phyloP scores from a whole-genome alignment of 2,329 filamentous ascomycete genomes.

The Trichoderma arundinaceum region DNA sequence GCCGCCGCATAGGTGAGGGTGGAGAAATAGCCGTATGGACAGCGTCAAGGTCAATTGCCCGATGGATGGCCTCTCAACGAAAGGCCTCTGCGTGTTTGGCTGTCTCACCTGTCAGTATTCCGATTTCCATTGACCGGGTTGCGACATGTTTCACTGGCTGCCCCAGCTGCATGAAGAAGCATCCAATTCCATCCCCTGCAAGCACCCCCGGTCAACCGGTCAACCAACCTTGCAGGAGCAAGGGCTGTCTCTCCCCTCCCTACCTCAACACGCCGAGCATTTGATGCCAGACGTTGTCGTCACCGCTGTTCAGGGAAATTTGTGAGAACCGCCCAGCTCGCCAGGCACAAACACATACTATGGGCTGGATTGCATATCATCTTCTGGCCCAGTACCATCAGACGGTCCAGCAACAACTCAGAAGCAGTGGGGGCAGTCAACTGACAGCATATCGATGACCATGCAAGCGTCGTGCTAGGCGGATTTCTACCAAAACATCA shows the following conservation, averaged over 20 bases:
- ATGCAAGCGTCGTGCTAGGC: background rate
- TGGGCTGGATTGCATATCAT: conserved; percentile 12
- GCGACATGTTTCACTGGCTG: conserved; percentile 28
- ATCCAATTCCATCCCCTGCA: conserved; percentile 29
- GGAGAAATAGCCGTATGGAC: conserved; percentile 13
- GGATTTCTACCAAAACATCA: background rate
- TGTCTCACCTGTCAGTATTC: conserved; percentile 20
- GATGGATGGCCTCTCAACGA: conserved; percentile 10
- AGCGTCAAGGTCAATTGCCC: conserved; percentile 16
- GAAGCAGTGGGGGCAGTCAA: conserved; percentile 9
- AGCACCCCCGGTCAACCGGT: conserved; percentile 25
- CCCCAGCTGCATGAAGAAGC: conserved; percentile 25
- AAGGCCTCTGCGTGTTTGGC: background rate
- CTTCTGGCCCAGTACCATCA: conserved; percentile 5
- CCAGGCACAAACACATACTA: conserved; percentile 21
- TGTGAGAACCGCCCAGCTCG: conserved; percentile 4
- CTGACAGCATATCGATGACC: background rate
- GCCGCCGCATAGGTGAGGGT: conserved; percentile 9
- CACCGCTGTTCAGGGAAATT: conserved; percentile 19
- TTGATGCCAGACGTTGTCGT: conserved; percentile 5
- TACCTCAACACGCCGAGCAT: conserved; percentile 19
- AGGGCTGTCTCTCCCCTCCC: conserved; percentile 24
- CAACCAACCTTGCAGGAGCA: conserved; percentile 27
- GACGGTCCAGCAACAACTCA: conserved; percentile 4
- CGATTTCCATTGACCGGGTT: conserved; percentile 16